Percentiles rank a stretch among this genome's conserved stretches.
These are phyloP conservation scores for Trametes villosa DNA, from an alignment of 768 basidiomycete genomes.

Conservation along the genomic window DNA sequence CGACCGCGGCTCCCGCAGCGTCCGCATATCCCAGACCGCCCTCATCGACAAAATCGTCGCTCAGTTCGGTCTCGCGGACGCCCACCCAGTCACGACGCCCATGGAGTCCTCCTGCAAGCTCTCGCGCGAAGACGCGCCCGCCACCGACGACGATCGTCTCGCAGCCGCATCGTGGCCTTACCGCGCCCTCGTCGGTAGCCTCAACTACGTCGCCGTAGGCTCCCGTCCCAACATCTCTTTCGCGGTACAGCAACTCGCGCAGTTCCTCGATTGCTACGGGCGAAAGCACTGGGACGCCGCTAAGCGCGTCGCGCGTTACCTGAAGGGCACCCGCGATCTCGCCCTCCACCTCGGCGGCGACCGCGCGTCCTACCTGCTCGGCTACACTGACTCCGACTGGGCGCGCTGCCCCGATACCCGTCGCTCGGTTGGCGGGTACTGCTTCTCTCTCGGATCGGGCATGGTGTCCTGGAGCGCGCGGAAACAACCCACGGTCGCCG, in stretches of 20 bases:
- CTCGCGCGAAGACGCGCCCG: neutral
- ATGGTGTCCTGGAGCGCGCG: constrained; percentile 31
- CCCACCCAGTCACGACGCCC: constrained; percentile 21
- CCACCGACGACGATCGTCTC: neutral
- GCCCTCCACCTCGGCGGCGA: constrained; percentile 20
- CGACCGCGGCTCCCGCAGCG: constrained; percentile 24
- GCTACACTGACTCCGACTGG: constrained; percentile 34
- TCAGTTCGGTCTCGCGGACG: constrained; percentile 18
- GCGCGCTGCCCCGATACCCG: constrained; percentile 27
- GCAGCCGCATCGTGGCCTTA: constrained; percentile 32
- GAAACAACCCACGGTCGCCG: constrained; percentile 30
- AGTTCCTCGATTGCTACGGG: constrained; percentile 19
- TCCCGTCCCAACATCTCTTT: constrained; percentile 26
- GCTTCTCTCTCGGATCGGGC: constrained; percentile 30
- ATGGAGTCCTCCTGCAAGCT: constrained; percentile 18
- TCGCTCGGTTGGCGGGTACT: constrained; percentile 33
- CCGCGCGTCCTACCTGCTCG: neutral
- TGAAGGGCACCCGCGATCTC: constrained; percentile 24
- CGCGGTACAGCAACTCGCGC: constrained; percentile 23
- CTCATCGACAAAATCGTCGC: constrained; percentile 24
- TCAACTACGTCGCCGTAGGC: constrained; percentile 33
- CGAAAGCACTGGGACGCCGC: constrained; percentile 28
- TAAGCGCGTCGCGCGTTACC: constrained; percentile 31
- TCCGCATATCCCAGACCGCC: constrained; percentile 27
- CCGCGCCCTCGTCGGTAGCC: constrained; percentile 28